Evolutionary conservation across 2,329 filamentous ascomycete genomes (phyloP), one percentile per base, ranked within the genome.

Genomic region (Waltergamsia citrina): DNA sequence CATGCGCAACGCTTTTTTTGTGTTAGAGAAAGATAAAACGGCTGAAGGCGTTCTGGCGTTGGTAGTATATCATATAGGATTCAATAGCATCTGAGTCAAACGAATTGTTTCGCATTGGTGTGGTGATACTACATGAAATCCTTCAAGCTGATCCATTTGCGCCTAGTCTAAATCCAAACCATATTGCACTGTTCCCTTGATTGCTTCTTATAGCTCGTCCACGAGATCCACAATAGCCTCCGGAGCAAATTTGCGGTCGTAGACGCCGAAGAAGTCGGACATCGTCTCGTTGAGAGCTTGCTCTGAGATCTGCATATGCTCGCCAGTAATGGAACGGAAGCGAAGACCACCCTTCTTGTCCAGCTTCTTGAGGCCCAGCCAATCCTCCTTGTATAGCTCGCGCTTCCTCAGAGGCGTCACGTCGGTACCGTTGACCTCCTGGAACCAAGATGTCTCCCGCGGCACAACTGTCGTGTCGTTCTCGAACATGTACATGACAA

Each of bases 401-500:
- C 85, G 69, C 34, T 87, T 72, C 43, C 73, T 69, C 52, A 98
- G 59, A 12, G 70, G 70, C 29, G 75, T 84, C 16, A 78, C 65
- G 40, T 78, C 70, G 4, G 77, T 83, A 22, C 65, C 67, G 56
- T 92, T 86, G 31, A 92, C 81, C 54, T 96, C 87, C 25, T 78
- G 76, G 54, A 96, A 98, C 84, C 87, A 95, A 5, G 81, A 71
- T 26, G 79, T 85, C 69, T 95, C 83, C 67, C 90, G 94, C 26
- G 92, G 92, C 32, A 94, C 74, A 21, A 90, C 85, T 18, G 84
- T 85, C 23, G 67, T 76, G 59, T 98, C 92, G 10, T 94, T 77
- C 41, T 79, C 79, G 52, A 96, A 98, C 57, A 94, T 64, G 54
- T 84, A 87, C 82, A 96, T 84, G 42, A 84, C 85, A 43, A 96